Evolutionary conservation across 257 asterid species (phyloP).

Genomic region (Petrea volubilis): DNA sequence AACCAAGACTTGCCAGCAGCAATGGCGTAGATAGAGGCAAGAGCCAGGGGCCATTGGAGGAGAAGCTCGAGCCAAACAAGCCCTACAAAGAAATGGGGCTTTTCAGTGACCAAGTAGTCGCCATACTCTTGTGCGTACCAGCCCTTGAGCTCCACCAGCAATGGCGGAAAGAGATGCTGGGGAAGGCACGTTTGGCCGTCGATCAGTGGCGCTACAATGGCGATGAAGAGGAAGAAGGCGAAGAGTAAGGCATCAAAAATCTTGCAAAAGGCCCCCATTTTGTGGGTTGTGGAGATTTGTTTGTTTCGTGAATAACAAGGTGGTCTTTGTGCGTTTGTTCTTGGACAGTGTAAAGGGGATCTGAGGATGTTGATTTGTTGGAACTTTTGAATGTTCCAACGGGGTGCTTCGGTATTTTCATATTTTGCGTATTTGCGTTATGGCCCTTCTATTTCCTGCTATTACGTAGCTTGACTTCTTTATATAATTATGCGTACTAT

Average conservation of each 20-base stretch:
- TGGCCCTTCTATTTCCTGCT: background rate
- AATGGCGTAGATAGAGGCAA: constrained; percentile 59
- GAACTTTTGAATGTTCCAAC: background rate
- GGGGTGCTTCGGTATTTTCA: background rate
- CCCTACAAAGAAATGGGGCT: constrained; percentile 85
- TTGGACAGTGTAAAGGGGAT: constrained; percentile 27
- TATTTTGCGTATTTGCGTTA: background rate
- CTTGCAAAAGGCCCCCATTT: constrained; percentile 55
- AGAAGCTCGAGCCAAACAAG: constrained; percentile 80
- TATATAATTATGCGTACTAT: no score
- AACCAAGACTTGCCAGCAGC: constrained; percentile 74
- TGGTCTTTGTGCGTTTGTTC: constrained; percentile 5
- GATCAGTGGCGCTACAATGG: constrained; percentile 72
- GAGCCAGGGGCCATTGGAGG: constrained; percentile 84
- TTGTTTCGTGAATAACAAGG: background rate
- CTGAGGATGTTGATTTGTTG: constrained; percentile 13
- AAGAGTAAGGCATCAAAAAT: constrained; percentile 57
- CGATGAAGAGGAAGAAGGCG: constrained; percentile 64
- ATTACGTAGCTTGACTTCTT: background rate
- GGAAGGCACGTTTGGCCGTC: constrained; percentile 76
- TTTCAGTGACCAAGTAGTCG: constrained; percentile 67
- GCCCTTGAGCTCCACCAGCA: constrained; percentile 57
- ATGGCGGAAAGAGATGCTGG: constrained; percentile 51
- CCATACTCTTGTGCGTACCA: constrained; percentile 67
- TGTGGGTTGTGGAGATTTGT: background rate